Base-by-base conservation (phyloP, 306 rosid species). In the Trifolium pratense region DNA sequence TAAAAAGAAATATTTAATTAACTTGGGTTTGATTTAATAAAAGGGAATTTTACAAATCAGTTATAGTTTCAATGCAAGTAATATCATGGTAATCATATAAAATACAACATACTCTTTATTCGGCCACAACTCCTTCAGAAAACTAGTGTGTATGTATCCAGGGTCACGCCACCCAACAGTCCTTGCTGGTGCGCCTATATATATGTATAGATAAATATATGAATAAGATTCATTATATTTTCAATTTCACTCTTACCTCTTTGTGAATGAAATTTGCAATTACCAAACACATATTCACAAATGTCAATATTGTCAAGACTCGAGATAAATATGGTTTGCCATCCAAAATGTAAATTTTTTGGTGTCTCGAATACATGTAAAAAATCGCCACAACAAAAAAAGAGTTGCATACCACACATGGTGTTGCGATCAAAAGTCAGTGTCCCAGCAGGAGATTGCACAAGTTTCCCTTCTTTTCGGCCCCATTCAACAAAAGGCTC, bases 131-230 rank as follows among this genome's bases (percentile, higher is more conserved):
- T 89, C 91, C 83, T 84, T 93, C 66, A 93, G 81, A 78, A 93
- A 93, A 80, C 89, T 80, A 37, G 94, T 91, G 83, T 91, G 98
- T 73, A 89, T 89, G 81, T 73, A 93, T 73, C 96, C 96, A 15
- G 98, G 98, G 72, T 91, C 94, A 68, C 96, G 90, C 98, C 98
- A 91, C 75, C 97, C 98, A 46, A 88, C 94, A 23, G 97, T 89
- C 48, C 91, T 88, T 77, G 97, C 98, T 0, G 96, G 97, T 80
- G 96, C 97, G 69, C 97, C 98, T 93, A 80, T 66, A 72, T 32
- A 48, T 42, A 20, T 20, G 64, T 57, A 57, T 25, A 55, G n/a
- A 25, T 23, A 6, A 18, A 18, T 14, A 58, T 43, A 59, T 75
- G 45, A 71, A 68, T 36, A 67, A 64, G 71, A 74, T 64, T 64